Evolutionary conservation across 306 rosid genomes (phyloP), one percentile per base, ranked within the genome.

Genomic region (Echinosophora koreensis): DNA sequence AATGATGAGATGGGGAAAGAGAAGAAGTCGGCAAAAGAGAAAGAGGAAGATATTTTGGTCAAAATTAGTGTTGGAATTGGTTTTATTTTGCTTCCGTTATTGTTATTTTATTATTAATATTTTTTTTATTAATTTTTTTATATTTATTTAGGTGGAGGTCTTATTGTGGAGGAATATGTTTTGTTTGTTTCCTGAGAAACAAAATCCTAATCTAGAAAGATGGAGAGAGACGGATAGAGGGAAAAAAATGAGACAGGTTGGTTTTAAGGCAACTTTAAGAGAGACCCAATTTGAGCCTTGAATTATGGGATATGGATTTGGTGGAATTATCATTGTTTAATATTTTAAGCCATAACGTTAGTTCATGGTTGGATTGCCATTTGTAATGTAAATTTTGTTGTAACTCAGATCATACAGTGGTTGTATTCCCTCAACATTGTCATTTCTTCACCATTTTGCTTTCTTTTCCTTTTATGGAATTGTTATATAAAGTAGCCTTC

Each of bases 321-420:
- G 22, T 22, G 22, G 74, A 57, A 60, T 75, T 73, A 22, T 52
- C 44, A 52, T 35, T 16, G 69, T 71, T 80, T 86, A 77, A 62
- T 61, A 37, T 44, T 66, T 46, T 58, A 44, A 39, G 41, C 56
- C 7, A 14, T 89, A 73, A 66, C 84, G 22, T 22, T 22, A 34
- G 41, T 73, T 82, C 30, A 3, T 47, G 55, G 52, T 39, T 52
- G 51, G 42, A 56, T 18, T 14, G 34, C 16, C 28, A 9, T 56
- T 69, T 66, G 27, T n/a, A 9, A 35, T 71, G 34, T 15, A 18
- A 39, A 5, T 70, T 79, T 83, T 72, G 2, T 22, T 52, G 73
- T 54, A 16, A 52, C 51, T 76, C 28, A 54, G 78, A 68, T 81
- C 74, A 49, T 56, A 73, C 39, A 59, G 62, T 22, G 22, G 22